Conservation (phyloP, 2,329 filamentous ascomycete species). For the Alternaria conjuncta region DNA sequence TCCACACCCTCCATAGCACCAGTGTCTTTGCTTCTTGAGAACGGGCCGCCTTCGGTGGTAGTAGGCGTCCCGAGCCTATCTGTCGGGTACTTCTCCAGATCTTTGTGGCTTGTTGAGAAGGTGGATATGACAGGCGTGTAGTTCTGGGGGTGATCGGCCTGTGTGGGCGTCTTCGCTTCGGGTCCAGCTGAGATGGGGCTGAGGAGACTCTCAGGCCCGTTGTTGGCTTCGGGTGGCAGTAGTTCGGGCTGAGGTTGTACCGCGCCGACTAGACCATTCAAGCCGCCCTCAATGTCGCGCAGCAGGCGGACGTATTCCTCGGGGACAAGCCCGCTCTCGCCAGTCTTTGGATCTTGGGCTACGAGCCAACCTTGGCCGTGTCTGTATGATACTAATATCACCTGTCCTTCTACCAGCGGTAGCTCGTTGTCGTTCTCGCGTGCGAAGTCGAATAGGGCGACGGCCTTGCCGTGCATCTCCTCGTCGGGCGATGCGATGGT, state of each 20-base stretch:
- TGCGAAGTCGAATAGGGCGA: conserved; percentile 93
- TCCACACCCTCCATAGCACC: conserved; percentile 38
- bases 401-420: conserved; percentile 89
- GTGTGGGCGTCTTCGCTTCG: conserved; percentile 51
- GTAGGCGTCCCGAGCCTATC: conserved; percentile 50
- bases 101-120: conserved; percentile 60
- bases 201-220: conserved; percentile 38
- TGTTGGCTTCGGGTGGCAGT: conserved; percentile 22
- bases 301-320: conserved; percentile 95
- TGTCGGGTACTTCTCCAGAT: conserved; percentile 55
- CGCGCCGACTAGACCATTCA: conserved; percentile 55
- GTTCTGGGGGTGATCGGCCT: conserved; percentile 41
- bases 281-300: conserved; percentile 89
- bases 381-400: conserved; percentile 94
- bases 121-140: conserved; percentile 58
- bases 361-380: conserved; percentile 98
- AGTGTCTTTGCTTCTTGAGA: conserved; percentile 27
- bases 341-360: conserved; percentile 92
- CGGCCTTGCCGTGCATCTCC: conserved; percentile 95
- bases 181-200: conserved; percentile 42
- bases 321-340: conserved; percentile 90
- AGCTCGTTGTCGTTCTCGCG: conserved; percentile 97
- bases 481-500: conserved; percentile 95
- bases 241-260: conserved; percentile 21
- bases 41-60: conserved; percentile 29